A percentile compares a stretch with the other conserved stretches of the same genome.
phyloP scores from a whole-genome alignment of 495 filamentous ascomycete species.

The Aspergillus homomorphus region DNA sequence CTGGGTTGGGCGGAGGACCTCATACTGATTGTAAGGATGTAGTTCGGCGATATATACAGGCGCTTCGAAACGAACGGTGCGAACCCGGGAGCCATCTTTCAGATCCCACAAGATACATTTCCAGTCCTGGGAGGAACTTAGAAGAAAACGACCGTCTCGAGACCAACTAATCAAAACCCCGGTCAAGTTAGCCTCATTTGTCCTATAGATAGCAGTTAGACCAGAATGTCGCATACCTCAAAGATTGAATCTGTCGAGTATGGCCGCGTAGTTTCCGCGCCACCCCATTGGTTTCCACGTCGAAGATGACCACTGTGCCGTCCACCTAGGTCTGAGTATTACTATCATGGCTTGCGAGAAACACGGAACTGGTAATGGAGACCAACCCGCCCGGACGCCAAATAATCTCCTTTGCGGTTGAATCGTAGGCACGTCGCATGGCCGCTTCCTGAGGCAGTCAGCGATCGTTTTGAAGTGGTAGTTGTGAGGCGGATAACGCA shows the following conservation, averaged over 20 bases:
- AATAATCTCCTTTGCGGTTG: conserved; percentile 87
- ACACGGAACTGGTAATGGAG: neutral
- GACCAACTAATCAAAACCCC: conserved; percentile 72
- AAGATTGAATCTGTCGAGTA: conserved; percentile 80
- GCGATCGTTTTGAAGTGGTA: neutral
- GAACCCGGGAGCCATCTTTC: conserved; percentile 63
- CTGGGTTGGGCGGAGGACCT: neutral
- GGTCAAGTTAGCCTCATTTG: conserved; percentile 16
- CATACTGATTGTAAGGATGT: conserved; percentile 87
- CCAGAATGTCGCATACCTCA: conserved; percentile 48
- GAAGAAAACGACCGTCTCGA: conserved; percentile 83
- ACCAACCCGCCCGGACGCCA: conserved; percentile 82
- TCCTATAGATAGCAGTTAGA: neutral
- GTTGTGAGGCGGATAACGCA: conserved; percentile 30
- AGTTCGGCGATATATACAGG: conserved; percentile 94
- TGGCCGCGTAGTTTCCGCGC: conserved; percentile 91
- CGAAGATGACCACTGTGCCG: conserved; percentile 92
- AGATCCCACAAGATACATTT: conserved; percentile 95
- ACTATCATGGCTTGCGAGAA: conserved; percentile 1
- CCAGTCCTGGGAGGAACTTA: conserved; percentile 93
- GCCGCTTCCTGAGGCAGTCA: conserved; percentile 49
- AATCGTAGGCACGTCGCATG: conserved; percentile 76
- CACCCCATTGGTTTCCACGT: conserved; percentile 93
- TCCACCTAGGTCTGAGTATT: conserved; percentile 54
- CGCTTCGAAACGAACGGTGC: conserved; percentile 79